phyloP scores from a whole-genome alignment of 108 stramenopile genomes.

The Nitzschia sp. region DNA sequence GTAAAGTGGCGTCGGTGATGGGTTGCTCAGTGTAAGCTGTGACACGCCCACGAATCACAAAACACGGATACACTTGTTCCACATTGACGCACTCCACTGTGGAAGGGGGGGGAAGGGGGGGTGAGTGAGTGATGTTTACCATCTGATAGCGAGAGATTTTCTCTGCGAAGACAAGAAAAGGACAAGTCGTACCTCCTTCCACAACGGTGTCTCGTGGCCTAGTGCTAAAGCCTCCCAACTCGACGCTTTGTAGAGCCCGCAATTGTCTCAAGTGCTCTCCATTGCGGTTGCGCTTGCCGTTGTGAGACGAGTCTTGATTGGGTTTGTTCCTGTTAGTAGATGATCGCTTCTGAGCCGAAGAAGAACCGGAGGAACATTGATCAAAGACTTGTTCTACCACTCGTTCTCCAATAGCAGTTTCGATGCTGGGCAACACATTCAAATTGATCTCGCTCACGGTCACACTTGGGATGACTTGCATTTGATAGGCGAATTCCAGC shows the following conservation, averaged over 20 bases:
- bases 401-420: constrained; percentile 1
- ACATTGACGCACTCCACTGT: constrained; percentile 14
- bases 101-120: no score
- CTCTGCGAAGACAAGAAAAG: neutral
- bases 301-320: neutral
- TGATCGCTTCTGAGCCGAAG: neutral
- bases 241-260: neutral
- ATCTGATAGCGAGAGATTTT: no score
- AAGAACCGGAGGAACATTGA: neutral
- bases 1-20: neutral
- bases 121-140: constrained; percentile 1
- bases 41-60: constrained; percentile 1
- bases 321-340: neutral
- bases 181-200: neutral
- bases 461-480: constrained; percentile 12
- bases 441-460: constrained; percentile 12
- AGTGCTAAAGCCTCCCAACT: constrained; percentile 11
- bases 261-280: neutral
- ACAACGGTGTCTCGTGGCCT: constrained; percentile 12
- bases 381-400: constrained; percentile 8
- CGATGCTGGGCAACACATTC: neutral
- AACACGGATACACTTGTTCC: constrained; percentile 9
- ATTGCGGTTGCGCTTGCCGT: neutral
- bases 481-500: constrained; percentile 16
- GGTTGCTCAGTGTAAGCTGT: constrained; percentile 10